Evolutionary conservation across 805 yeast species (phyloP).

Genomic region (Candida yuanshanica): DNA sequence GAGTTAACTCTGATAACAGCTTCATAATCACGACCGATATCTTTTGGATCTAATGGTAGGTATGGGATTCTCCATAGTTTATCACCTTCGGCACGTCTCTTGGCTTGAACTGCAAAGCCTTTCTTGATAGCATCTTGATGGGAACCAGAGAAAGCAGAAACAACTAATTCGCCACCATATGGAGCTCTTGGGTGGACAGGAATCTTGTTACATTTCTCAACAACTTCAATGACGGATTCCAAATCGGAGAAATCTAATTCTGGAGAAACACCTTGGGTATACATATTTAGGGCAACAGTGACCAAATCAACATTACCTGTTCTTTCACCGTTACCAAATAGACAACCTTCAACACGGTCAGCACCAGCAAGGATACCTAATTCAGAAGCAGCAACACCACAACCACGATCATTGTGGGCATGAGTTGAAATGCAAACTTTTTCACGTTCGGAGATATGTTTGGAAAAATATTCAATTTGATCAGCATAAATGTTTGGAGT

Average conservation of each 20-base stretch:
- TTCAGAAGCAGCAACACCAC: constrained; percentile 81
- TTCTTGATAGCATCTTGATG: constrained; percentile 70
- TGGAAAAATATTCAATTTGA: constrained; percentile 70
- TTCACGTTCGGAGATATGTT: constrained; percentile 64
- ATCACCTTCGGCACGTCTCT: constrained; percentile 43
- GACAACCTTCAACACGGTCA: constrained; percentile 79
- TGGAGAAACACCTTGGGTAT: constrained; percentile 73
- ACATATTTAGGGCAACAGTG: constrained; percentile 70
- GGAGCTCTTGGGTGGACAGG: constrained; percentile 74
- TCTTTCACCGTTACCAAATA: constrained; percentile 81
- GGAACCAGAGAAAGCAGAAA: constrained; percentile 71
- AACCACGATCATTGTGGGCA: constrained; percentile 77
- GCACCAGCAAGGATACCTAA: constrained; percentile 78
- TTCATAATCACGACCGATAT: constrained; percentile 74
- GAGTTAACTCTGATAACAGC: constrained; percentile 81
- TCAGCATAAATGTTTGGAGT: constrained; percentile 75
- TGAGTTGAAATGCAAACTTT: constrained; percentile 66
- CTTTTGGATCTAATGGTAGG: constrained; percentile 76
- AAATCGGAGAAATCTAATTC: constrained; percentile 66
- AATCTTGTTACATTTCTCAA: constrained; percentile 73
- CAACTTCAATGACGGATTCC: constrained; percentile 58
- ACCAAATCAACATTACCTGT: constrained; percentile 79
- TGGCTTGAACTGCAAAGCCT: constrained; percentile 52
- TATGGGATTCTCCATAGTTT: constrained; percentile 66
- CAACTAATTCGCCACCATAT: constrained; percentile 74